A percentile compares a stretch with the other conserved stretches of the same genome.
Conservation (phyloP, 768 basidiomycete genomes). For the Tricholoma hemisulphureum region DNA sequence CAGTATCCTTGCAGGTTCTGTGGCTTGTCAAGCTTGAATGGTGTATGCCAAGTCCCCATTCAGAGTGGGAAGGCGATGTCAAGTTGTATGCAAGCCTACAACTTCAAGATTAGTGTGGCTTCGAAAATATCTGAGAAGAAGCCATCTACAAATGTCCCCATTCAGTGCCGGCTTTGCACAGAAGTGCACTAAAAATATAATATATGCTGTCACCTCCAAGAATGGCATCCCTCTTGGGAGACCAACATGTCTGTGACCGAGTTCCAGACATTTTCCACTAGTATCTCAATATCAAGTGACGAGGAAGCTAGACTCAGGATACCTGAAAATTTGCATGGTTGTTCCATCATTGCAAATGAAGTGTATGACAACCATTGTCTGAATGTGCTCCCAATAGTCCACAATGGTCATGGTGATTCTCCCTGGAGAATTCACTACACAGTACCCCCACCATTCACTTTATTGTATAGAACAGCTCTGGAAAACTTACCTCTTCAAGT, state of each 20-base stretch:
- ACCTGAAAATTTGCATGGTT: background rate
- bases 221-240: background rate
- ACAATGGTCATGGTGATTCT: no score
- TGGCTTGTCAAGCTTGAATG: background rate
- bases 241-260: no score
- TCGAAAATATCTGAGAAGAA: conserved; percentile 14
- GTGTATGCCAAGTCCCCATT: background rate
- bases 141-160: conserved; percentile 28
- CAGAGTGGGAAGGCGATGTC: conserved; percentile 16
- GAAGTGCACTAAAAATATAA: conserved; percentile 32
- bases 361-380: background rate
- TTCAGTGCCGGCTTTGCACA: conserved; percentile 19
- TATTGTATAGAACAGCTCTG: no score
- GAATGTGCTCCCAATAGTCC: background rate
- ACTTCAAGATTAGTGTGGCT: conserved; percentile 12
- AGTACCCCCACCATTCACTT: no score
- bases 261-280: background rate
- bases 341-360: background rate
- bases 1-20: conserved; percentile 28
- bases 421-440: no score
- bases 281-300: background rate
- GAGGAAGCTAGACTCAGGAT: background rate
- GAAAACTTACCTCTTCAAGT: no score
- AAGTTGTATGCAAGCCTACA: conserved; percentile 11
- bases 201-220: conserved; percentile 4